phyloP scores from a whole-genome alignment of 164 flowering plant species.

The Piper betle region DNA sequence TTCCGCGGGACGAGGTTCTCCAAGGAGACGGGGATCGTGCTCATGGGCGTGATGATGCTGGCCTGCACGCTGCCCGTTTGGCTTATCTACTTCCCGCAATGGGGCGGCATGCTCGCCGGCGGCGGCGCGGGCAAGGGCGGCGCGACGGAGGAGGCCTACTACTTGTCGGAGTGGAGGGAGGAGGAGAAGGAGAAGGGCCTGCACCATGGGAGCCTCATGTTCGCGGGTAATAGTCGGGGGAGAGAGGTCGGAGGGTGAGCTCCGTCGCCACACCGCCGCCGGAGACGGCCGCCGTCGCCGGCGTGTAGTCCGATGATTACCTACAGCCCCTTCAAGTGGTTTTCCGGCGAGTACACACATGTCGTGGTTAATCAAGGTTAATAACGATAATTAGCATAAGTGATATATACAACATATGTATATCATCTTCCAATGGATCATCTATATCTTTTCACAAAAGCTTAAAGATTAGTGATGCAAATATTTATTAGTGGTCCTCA shows the following conservation, averaged over 20 bases:
- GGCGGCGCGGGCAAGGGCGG: slow-evolving; percentile 30
- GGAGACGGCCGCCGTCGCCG: slow-evolving; percentile 7
- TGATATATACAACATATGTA: too few species aligned
- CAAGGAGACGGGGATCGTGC: slow-evolving; percentile 59
- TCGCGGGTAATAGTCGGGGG: slow-evolving; percentile 62
- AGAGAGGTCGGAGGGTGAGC: slow-evolving; percentile 37
- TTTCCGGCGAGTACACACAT: too few species aligned
- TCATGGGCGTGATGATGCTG: slow-evolving; percentile 86
- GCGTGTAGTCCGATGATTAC: not conserved
- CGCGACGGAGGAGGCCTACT: slow-evolving; percentile 65
- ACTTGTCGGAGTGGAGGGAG: slow-evolving; percentile 55
- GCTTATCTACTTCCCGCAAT: slow-evolving; percentile 75
- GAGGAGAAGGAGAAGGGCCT: slow-evolving; percentile 45
- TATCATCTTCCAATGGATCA: too few species aligned
- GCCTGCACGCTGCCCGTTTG: slow-evolving; percentile 48
- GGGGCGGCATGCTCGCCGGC: slow-evolving; percentile 85
- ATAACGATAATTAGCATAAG: too few species aligned
- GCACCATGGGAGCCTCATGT: slow-evolving; percentile 53
- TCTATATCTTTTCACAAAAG: too few species aligned
- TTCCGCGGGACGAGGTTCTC: slow-evolving; percentile 65
- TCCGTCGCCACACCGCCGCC: slow-evolving; percentile 18
- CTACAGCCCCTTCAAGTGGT: too few species aligned
- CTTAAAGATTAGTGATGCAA: too few species aligned
- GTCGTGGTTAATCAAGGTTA: too few species aligned
- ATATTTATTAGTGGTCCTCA: too few species aligned